Base-by-base conservation (phyloP, 1,284 basidiomycete genomes). In the Cronartium quercuum region DNA sequence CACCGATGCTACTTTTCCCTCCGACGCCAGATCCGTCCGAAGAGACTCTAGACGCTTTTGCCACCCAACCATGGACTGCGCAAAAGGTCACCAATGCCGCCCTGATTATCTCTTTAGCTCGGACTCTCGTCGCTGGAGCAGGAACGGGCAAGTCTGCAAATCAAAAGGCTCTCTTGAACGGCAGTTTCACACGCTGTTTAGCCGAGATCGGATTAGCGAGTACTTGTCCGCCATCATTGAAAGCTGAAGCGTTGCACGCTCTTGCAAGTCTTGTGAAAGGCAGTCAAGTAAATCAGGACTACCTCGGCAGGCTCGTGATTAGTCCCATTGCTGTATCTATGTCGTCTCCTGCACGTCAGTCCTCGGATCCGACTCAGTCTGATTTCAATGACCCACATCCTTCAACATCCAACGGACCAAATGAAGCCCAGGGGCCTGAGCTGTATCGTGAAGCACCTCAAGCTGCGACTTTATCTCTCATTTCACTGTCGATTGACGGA, bases 1-100 rank as follows among this genome's bases (percentile, higher is more conserved):
- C 89, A 13, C 87, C 91, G 0, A 86, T 97, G 24, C 86, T 99
- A 35, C 88, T 91, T 78, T 95, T 93, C 81, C 94, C 94, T 1
- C 86, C 87, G 12, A 83, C 92, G 7, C 80, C 83, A 0, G 84
- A 86, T 12, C 82, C 87, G 21, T 86, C 90, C 68, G 86, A 88
- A 57, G 82, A 85, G 6, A 87, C 90, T 1, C 91, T 94, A 3
- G 92, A 97, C 82, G 90, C 91, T 76, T 98, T 98, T 82, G 90
- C 94, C 0, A 84, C 98, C 44, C 96, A 98, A 81, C 93, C 94
- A 80, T 98, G 96, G 96, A 92, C 94, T 77, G 86, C 89, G 67
- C 92, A 94, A 81, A 97, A 97, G 82, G 82, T 88, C 21, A 84
- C 87, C 64, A 95, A 94, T 79, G 89, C 89, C 1, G 85, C 86